phyloP scores from a whole-genome alignment of 2,329 filamentous ascomycete genomes.

The Aspergillus uvarum region DNA sequence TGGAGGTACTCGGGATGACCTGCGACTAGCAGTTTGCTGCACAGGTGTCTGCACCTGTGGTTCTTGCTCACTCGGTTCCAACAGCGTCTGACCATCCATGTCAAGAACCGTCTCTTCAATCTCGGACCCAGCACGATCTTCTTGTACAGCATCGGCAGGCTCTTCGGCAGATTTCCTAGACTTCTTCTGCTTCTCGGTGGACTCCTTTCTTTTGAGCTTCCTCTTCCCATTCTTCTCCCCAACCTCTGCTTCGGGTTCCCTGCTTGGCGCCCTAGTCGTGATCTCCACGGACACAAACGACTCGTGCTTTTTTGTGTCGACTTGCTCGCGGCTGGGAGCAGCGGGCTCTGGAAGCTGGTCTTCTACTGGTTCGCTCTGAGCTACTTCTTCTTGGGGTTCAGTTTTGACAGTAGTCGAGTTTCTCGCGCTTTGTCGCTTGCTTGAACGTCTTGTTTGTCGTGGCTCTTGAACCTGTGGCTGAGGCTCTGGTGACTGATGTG shows the following conservation, averaged over 20 bases:
- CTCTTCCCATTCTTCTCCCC: slow-evolving; percentile 27
- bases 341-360: slow-evolving; percentile 5
- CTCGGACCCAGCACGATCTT: neutral
- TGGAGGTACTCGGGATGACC: slow-evolving; percentile 32
- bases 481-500: slow-evolving; percentile 1
- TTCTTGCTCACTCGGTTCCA: slow-evolving; percentile 18
- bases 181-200: slow-evolving; percentile 32
- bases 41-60: slow-evolving; percentile 17
- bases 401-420: slow-evolving; percentile 2
- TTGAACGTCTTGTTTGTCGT: slow-evolving; percentile 2
- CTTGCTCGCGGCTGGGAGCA: slow-evolving; percentile 11
- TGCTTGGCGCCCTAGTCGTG: slow-evolving; percentile 28
- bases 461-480: slow-evolving; percentile 1
- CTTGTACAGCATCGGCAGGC: neutral
- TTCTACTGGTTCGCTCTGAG: neutral
- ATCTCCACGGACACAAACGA: slow-evolving; percentile 35
- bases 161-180: slow-evolving; percentile 9
- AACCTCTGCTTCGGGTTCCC: slow-evolving; percentile 31
- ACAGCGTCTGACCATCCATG: neutral
- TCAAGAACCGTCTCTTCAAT: slow-evolving; percentile 4
- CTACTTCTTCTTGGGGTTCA: neutral
- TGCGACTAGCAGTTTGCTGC: slow-evolving; percentile 19
- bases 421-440: slow-evolving; percentile 9
- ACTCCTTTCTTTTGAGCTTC: slow-evolving; percentile 28
- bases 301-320: slow-evolving; percentile 23